Conservation (phyloP, 148 eudicot genomes). For the Dianthus caryophyllus region DNA sequence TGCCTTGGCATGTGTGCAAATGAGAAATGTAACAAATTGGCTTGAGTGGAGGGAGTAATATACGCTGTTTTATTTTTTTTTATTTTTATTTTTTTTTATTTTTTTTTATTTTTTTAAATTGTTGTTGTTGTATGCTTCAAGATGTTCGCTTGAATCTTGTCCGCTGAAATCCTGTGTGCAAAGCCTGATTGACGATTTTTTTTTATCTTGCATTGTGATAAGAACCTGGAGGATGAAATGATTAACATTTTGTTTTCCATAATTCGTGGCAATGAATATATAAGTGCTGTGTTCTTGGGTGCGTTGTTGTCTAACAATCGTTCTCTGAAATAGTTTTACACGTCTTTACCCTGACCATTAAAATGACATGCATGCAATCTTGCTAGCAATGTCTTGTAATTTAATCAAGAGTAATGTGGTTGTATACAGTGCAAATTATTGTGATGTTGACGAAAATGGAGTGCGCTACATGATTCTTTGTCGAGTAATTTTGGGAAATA, state of each 20-base stretch:
- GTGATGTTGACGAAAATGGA: constrained; percentile 95
- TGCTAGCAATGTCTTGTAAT: constrained; percentile 10
- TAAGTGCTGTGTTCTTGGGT: not conserved
- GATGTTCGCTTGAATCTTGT: too few relatives aligned
- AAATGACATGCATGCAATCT: not conserved
- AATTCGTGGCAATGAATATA: not conserved
- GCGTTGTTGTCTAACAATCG: not conserved
- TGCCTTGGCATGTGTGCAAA: too few relatives aligned
- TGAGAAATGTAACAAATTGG: too few relatives aligned
- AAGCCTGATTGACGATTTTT: too few relatives aligned
- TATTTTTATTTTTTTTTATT: too few relatives aligned
- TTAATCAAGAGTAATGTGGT: constrained; percentile 13
- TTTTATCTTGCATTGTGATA: not conserved
- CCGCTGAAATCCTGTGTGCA: too few relatives aligned
- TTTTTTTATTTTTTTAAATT: too few relatives aligned
- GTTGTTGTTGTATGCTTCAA: too few relatives aligned
- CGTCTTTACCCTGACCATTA: not conserved
- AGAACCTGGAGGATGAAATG: not conserved
- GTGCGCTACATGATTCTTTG: constrained; percentile 66
- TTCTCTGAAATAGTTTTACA: not conserved
- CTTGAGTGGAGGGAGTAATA: too few relatives aligned
- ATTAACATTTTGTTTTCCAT: not conserved
- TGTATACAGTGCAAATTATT: constrained; percentile 54
- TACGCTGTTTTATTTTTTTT: too few relatives aligned
- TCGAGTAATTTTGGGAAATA: constrained; percentile 89